Conservation (phyloP, 176 grass and related monocot genomes). For the Thinopyrum elongatum region DNA sequence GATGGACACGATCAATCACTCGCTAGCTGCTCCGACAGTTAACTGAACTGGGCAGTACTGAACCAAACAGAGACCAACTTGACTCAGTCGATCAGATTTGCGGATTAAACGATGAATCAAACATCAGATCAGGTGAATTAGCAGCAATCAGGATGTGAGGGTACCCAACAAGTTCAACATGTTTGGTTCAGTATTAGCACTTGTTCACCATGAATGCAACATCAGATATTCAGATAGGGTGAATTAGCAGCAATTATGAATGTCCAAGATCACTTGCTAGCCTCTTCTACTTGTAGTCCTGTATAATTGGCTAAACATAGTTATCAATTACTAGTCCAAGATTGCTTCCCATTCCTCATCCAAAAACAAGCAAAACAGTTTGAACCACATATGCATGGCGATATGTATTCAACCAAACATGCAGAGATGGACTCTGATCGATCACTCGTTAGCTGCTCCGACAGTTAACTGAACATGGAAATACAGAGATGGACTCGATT, state of each 20-base stretch:
- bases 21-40: too few relatives aligned
- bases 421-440: not conserved
- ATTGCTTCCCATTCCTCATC: not conserved
- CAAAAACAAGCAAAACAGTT: not conserved
- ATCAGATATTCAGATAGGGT: too few relatives aligned
- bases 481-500: not conserved
- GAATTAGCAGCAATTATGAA: not conserved
- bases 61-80: too few relatives aligned
- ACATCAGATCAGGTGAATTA: too few relatives aligned
- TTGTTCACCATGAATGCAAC: too few relatives aligned
- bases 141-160: slow-evolving; percentile 25
- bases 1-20: too few relatives aligned
- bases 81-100: too few relatives aligned
- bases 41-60: too few relatives aligned
- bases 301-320: not conserved
- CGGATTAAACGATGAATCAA: too few relatives aligned
- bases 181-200: too few relatives aligned
- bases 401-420: not conserved
- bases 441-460: too few relatives aligned
- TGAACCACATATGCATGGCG: not conserved
- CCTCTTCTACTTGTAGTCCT: too few relatives aligned
- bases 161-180: slow-evolving; percentile 3
- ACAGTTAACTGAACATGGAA: not conserved
- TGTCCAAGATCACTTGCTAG: not conserved
- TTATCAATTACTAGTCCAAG: not conserved